Conservation (phyloP, 768 basidiomycete genomes). For the Tephrocybe sp. region DNA sequence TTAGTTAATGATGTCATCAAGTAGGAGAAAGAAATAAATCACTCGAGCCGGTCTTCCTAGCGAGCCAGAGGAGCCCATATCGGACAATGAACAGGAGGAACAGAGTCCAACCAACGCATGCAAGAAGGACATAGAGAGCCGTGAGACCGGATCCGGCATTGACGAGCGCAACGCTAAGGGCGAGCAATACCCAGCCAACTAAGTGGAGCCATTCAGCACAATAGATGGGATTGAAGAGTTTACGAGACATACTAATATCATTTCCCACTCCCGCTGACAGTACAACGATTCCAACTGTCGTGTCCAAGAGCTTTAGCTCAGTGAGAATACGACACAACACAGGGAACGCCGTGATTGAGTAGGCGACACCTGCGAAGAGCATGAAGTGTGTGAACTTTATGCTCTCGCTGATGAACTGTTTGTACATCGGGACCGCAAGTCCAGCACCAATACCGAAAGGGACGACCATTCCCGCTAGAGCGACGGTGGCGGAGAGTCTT, state of each 20-base stretch:
- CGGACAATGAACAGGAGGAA: conserved; percentile 71
- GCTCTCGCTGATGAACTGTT: conserved; percentile 62
- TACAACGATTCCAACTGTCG: conserved; percentile 88
- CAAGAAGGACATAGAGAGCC: conserved; percentile 81
- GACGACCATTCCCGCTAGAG: conserved; percentile 78
- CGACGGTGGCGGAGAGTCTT: conserved; percentile 63
- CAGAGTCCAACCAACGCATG: conserved; percentile 77
- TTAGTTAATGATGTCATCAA: neutral
- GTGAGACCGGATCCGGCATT: conserved; percentile 82
- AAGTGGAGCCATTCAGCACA: neutral
- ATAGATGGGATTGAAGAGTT: neutral
- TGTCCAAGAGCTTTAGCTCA: conserved; percentile 88
- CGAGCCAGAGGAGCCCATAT: conserved; percentile 64
- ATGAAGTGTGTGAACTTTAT: conserved; percentile 86
- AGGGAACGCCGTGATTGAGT: conserved; percentile 84
- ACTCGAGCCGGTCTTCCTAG: conserved; percentile 73
- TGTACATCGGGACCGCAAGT: conserved; percentile 63
- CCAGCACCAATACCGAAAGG: conserved; percentile 87
- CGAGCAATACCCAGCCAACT: conserved; percentile 86
- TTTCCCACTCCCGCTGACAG: conserved; percentile 91
- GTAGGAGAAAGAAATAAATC: conserved; percentile 19
- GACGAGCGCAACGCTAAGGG: conserved; percentile 88
- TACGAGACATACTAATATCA: conserved; percentile 52
- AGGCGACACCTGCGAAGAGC: conserved; percentile 91
- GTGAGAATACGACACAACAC: conserved; percentile 85